Evolutionary conservation across 2,329 filamentous ascomycete species (phyloP).

Genomic region (Clarireedia monteithiana): DNA sequence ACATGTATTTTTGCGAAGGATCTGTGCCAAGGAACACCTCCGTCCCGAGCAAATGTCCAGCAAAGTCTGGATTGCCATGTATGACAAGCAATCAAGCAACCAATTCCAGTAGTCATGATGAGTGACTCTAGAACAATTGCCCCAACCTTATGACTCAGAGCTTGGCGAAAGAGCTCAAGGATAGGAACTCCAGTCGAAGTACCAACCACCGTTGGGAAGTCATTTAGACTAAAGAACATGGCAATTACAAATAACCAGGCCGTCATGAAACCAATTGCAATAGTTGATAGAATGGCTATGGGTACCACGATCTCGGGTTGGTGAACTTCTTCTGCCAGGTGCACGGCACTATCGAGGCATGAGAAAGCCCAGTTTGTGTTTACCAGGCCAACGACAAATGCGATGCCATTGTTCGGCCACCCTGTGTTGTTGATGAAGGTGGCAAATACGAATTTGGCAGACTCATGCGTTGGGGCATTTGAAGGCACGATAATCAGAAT

Average conservation of each 20-base stretch:
- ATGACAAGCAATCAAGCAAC: constrained; percentile 3
- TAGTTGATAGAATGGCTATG: constrained; percentile 4
- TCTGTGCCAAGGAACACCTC: constrained; percentile 1
- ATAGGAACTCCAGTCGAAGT: background rate
- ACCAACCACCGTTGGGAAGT: constrained; percentile 6
- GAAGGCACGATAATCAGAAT: constrained; percentile 2
- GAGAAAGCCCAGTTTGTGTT: constrained; percentile 8
- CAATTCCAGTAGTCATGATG: constrained; percentile 1
- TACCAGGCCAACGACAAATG: constrained; percentile 9
- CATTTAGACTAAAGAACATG: constrained; percentile 7
- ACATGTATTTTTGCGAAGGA: constrained; percentile 2
- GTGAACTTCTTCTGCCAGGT: constrained; percentile 9
- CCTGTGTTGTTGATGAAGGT: constrained; percentile 11
- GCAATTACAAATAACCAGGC: constrained; percentile 7
- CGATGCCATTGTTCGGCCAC: constrained; percentile 8
- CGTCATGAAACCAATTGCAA: constrained; percentile 5
- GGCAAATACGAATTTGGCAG: constrained; percentile 6
- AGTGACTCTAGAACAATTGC: constrained; percentile 5
- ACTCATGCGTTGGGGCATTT: constrained; percentile 5
- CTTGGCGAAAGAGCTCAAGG: constrained; percentile 3
- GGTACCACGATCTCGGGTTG: constrained; percentile 6
- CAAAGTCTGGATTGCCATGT: constrained; percentile 8
- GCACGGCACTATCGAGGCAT: constrained; percentile 7
- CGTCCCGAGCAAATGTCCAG: constrained; percentile 10
- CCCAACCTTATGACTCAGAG: background rate